These are phyloP conservation scores for Huntiella abstrusa DNA, from an alignment of 2,329 filamentous ascomycete species.

Conservation along the genomic window DNA sequence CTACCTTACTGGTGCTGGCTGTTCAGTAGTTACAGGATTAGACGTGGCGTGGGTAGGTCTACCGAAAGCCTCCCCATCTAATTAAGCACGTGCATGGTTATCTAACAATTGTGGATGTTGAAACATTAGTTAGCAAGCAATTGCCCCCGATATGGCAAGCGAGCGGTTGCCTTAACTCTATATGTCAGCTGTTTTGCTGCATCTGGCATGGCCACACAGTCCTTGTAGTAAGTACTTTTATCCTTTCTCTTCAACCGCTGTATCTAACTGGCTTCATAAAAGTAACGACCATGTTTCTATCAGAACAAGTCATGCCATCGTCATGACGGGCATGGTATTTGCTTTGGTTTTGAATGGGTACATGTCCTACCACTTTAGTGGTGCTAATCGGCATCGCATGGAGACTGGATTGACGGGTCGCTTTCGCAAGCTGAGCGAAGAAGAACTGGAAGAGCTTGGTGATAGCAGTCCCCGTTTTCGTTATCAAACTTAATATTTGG, in stretches of 20 bases:
- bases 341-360: neutral
- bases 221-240: neutral
- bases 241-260: neutral
- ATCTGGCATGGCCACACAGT: neutral
- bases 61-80: too few species aligned
- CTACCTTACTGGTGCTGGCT: neutral
- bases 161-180: neutral
- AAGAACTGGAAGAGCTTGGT: neutral
- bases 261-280: neutral
- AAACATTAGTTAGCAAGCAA: neutral
- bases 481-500: neutral
- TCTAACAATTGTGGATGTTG: too few species aligned
- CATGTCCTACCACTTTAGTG: neutral
- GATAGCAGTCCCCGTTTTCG: neutral
- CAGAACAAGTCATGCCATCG: neutral
- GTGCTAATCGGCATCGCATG: neutral
- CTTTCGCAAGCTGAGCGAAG: neutral
- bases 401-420: neutral
- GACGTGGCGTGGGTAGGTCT: neutral
- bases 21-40: neutral
- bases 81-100: too few species aligned
- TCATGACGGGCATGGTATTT: neutral
- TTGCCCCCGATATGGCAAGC: neutral
- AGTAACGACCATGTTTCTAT: neutral
- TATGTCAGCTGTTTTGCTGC: neutral